Percentiles rank a stretch among this genome's conserved stretches.
Evolutionary conservation across 176 grass and related monocot genomes (phyloP).

Genomic region (Rhynchospora breviuscula): DNA sequence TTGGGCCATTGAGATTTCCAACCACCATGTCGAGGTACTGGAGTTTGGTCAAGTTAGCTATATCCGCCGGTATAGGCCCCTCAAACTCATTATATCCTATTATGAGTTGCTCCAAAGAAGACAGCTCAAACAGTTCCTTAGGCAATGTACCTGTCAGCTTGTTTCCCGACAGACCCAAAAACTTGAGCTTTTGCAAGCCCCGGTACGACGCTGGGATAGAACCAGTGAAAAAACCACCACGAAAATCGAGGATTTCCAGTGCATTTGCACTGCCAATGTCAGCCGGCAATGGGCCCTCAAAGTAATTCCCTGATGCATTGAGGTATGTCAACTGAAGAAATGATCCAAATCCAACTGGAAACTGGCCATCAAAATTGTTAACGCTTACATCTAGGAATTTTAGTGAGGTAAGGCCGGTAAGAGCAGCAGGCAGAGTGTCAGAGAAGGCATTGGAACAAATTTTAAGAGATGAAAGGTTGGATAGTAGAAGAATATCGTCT

Average conservation of each 20-base stretch:
- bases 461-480: slow-evolving; percentile 50
- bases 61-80: slow-evolving; percentile 56
- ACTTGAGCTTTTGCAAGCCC: slow-evolving; percentile 68
- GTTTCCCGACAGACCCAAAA: slow-evolving; percentile 88
- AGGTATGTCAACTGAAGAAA: slow-evolving; percentile 38
- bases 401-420: slow-evolving; percentile 47
- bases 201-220: slow-evolving; percentile 56
- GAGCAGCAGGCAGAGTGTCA: slow-evolving; percentile 31
- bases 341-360: slow-evolving; percentile 56
- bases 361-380: slow-evolving; percentile 73
- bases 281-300: slow-evolving; percentile 61
- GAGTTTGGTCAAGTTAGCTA: slow-evolving; percentile 67
- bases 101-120: slow-evolving; percentile 74
- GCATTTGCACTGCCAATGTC: slow-evolving; percentile 52
- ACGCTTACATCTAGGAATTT: slow-evolving; percentile 66
- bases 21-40: slow-evolving; percentile 89
- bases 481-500: slow-evolving; percentile 48
- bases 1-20: slow-evolving; percentile 52
- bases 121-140: slow-evolving; percentile 51
- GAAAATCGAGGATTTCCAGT: slow-evolving; percentile 65
- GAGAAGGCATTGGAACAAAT: slow-evolving; percentile 70
- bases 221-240: slow-evolving; percentile 78
- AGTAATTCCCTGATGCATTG: slow-evolving; percentile 88
- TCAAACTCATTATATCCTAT: slow-evolving; percentile 89
- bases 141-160: slow-evolving; percentile 78